phyloP scores from a whole-genome alignment of 352 stramenopile genomes.

The Pilasporangium apinafurcum region DNA sequence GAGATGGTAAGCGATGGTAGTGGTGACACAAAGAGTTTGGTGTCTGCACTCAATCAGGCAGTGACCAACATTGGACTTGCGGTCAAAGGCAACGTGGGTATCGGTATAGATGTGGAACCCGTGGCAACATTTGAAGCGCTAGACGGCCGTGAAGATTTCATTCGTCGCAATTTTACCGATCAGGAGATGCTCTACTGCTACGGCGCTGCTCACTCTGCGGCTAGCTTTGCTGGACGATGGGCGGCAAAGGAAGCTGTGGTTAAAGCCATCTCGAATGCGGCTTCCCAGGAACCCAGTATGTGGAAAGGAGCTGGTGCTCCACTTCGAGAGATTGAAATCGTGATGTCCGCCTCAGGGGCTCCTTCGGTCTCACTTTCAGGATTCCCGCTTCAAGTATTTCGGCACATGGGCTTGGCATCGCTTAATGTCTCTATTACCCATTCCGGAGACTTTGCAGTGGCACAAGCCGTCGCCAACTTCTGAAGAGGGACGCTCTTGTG shows the following conservation, averaged over 20 bases:
- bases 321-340: slow-evolving; percentile 83
- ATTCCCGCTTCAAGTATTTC: slow-evolving; percentile 71
- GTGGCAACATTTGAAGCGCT: slow-evolving; percentile 79
- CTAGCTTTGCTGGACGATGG: slow-evolving; percentile 85
- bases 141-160: slow-evolving; percentile 70
- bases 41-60: slow-evolving; percentile 52
- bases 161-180: slow-evolving; percentile 86
- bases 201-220: slow-evolving; percentile 56
- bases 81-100: slow-evolving; percentile 42
- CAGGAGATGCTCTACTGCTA: slow-evolving; percentile 85
- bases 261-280: slow-evolving; percentile 84
- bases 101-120: slow-evolving; percentile 82
- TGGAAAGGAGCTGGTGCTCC: slow-evolving; percentile 70
- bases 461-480: slow-evolving; percentile 76
- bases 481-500: no score
- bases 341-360: slow-evolving; percentile 70
- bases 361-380: slow-evolving; percentile 73
- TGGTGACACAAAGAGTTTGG: slow-evolving; percentile 30
- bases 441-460: slow-evolving; percentile 82
- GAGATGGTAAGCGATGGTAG: neutral
- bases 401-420: slow-evolving; percentile 59
- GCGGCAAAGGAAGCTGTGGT: slow-evolving; percentile 87
- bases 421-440: slow-evolving; percentile 87
- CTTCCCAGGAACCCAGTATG: slow-evolving; percentile 52
- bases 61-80: slow-evolving; percentile 36